Evolutionary conservation across 495 filamentous ascomycete genomes (phyloP), one percentile per base, ranked within the genome.

Genomic region (Annulohypoxylon maeteangense): DNA sequence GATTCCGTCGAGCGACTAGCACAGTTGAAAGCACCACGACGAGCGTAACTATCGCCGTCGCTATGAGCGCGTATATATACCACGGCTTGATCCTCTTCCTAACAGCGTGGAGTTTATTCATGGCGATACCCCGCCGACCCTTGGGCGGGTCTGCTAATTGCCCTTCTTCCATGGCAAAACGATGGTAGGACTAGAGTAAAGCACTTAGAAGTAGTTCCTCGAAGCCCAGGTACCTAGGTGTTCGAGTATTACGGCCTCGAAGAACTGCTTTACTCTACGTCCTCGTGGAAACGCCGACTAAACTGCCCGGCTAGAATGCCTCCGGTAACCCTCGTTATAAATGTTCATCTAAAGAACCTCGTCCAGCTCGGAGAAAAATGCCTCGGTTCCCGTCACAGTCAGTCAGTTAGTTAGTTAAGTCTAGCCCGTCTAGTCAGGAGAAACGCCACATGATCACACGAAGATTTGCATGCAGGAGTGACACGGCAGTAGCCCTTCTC

Each of bases 1-100:
- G 64, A 36, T 72, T 32, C 54, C 54, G 64, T 18, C 32, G 25
- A 1, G 53, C 47, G 4, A 68, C 47, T 22, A 72, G 40, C 25
- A 72, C 61, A 2, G 44, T 36, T 3, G 70, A 18, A n/a, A 61
- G 36, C 27, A 62, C 65, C 4, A 50, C 69, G 4, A 20, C 69
- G 31, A 57, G 8, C 10, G 40, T 38, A 22, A 62, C 59, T 12
- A 47, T 12, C 7, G 16, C 34, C 0, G 34, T 34, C 16, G 60
- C 54, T 6, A 65, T 18, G 10, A 27, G n/a, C 1, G 50, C 44
- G n/a, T 45, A 67, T 10, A 57, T 18, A 31, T 53, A 48, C 62
- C 68, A 67, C 7, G 62, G 57, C 23, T 42, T 65, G 11, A 47
- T 36, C 20, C 16, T 18, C 25, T 40, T 51, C 34, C 29, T 54